Base-by-base conservation (phyloP, 805 yeast genomes). In the Suhomyces pyralidae region DNA sequence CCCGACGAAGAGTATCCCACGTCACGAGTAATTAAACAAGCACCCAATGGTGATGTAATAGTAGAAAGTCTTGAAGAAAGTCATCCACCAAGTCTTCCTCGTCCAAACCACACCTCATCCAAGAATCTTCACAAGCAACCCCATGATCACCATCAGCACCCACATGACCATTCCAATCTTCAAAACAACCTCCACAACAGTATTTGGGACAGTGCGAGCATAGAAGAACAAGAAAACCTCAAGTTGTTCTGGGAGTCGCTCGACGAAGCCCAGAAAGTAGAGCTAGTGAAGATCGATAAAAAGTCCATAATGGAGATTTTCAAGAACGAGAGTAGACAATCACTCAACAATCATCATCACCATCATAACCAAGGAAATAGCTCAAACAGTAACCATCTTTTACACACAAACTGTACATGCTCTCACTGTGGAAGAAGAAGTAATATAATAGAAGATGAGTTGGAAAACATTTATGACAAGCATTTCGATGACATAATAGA, bases 371-470 rank as follows among this genome's bases (percentile, higher is more conserved):
- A 28, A 28, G 25, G 25, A 5, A 55, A 55, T 38, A 55, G 49
- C 22, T 47, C 52, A 45, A 58, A 42, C 30, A 45, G 44, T 6
- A 19, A 28, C 20, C 34, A 34, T 26, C 51, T 34, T 46, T 49
- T 45, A 24, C 45, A 54, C 28, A 55, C 58, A 38, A 57, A 58
- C 40, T 91, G 97, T 65, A 78, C 82, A 53, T 92, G 97, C 65
- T 73, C 84, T 3, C 83, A 83, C 17, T 92, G 97, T 70, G 93
- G 92, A 2, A 80, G 88, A 45, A 85, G 87, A 58, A 83, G 85
- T 61, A 68, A 74, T 48, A 82, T 89, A 14, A 80, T 90, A 56
- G 94, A 88, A 62, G 84, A 82, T 58, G 96, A 89, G 64, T 77
- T 91, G 61, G 90, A 85, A 60, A 81, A 80, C 51, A 79, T 89